Conservation (phyloP, 1,284 basidiomycete species). For the Wolfiporia cocos region DNA sequence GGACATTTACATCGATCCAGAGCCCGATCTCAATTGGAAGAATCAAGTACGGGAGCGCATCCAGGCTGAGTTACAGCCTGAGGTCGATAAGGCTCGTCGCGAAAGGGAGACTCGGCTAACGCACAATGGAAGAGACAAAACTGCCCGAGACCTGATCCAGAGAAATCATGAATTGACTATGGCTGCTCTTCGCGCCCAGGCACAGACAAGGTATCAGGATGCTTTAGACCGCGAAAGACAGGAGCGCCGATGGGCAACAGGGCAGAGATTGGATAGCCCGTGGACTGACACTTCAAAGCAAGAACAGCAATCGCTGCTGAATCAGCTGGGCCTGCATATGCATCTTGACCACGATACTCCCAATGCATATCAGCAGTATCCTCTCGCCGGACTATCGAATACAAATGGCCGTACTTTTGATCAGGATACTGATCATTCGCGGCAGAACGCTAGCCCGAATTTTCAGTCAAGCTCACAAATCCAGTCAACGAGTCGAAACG, state of each 20-base stretch:
- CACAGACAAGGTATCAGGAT: slow-evolving; percentile 24
- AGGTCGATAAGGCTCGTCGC: slow-evolving; percentile 4
- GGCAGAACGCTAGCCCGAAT: too few species aligned
- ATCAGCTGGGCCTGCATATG: too few species aligned
- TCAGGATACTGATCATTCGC: too few species aligned
- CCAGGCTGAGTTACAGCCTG: background rate
- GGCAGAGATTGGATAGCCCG: slow-evolving; percentile 2
- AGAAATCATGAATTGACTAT: slow-evolving; percentile 21
- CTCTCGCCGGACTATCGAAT: too few species aligned
- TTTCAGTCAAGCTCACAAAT: too few species aligned
- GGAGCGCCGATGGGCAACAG: slow-evolving; percentile 13
- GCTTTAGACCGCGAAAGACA: slow-evolving; percentile 25
- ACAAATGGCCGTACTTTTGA: too few species aligned
- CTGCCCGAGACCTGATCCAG: background rate
- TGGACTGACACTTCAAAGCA: slow-evolving; percentile 16
- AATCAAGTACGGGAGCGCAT: slow-evolving; percentile 2
- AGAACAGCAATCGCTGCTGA: too few species aligned
- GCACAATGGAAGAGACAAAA: background rate
- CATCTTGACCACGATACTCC: too few species aligned
- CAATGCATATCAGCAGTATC: too few species aligned
- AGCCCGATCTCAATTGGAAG: slow-evolving; percentile 6
- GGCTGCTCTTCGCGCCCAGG: slow-evolving; percentile 24
- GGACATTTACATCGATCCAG: background rate
- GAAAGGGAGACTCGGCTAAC: background rate
- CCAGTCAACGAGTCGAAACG: too few species aligned